phyloP scores from a whole-genome alignment of 139 green algal species.

The Micractinium conductrix region DNA sequence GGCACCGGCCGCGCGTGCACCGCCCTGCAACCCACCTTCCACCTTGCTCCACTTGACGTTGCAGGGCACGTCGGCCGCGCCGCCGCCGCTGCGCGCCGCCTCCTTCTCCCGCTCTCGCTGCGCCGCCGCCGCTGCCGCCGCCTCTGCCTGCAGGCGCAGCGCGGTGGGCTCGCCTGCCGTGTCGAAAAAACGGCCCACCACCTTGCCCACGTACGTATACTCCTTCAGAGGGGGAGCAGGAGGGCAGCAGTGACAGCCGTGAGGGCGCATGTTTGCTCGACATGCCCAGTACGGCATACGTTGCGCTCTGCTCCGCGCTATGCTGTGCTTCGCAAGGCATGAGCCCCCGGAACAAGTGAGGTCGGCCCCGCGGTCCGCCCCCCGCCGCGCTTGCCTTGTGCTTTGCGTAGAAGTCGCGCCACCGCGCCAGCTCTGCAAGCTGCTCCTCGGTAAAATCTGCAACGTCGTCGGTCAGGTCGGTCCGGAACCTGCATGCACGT shows the following conservation, averaged over 20 bases:
- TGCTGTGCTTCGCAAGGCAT: background rate
- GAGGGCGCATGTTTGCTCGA: background rate
- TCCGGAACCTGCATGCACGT: constrained; percentile 67
- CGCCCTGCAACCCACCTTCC: constrained; percentile 43
- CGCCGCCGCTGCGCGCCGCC: background rate
- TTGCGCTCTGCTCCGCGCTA: background rate
- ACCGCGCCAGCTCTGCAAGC: constrained; percentile 54
- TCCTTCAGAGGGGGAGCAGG: constrained; percentile 36
- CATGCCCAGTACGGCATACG: background rate
- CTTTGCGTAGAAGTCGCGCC: constrained; percentile 70
- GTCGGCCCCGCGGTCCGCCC: too few species aligned
- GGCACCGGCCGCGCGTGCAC: background rate
- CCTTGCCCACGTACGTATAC: constrained; percentile 45
- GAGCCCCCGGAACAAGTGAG: background rate
- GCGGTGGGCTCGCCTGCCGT: constrained; percentile 33
- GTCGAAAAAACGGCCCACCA: constrained; percentile 63
- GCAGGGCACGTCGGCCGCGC: constrained; percentile 39
- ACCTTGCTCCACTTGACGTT: constrained; percentile 64
- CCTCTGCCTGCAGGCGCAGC: constrained; percentile 26
- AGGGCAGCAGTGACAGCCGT: background rate
- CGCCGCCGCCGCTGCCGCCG: background rate
- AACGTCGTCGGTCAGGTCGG: constrained; percentile 68
- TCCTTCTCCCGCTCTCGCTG: background rate
- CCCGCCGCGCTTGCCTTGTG: constrained; percentile 6
- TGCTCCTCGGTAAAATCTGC: constrained; percentile 57